Evolutionary conservation across 2,329 filamentous ascomycete genomes (phyloP), one percentile per base, ranked within the genome.

Genomic region (Sphaerulina populicola): DNA sequence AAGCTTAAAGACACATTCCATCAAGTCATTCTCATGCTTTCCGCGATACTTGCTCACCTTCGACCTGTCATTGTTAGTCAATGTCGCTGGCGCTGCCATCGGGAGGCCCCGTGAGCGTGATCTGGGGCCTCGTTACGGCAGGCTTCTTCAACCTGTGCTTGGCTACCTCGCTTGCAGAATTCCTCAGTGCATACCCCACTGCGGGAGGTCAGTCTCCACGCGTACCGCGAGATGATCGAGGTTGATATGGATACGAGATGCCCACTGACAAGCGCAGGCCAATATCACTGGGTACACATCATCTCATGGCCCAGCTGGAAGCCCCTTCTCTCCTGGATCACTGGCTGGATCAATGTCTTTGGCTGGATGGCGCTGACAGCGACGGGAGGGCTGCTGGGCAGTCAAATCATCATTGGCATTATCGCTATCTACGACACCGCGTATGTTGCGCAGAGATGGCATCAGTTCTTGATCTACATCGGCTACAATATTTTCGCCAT

Each of bases 231-330:
- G 12, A 12, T 33, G 42, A 9, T 44, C 9, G 31, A 21, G 23
- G 6, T 9, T 12, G 23, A 40, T 11, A 21, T 29, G 15, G 47
- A 11, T 9, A 29, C 12, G 18, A 4, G 31, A 30, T 11, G 6
- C 6, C 6, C 41, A 33, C 41, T 42, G 39, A 42, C 39, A 42
- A 36, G 27, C 6, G 4, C 33, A 10, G 64, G 63, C 6, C 57
- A 81, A 78, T 87, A 88, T 57, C 82, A 87, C 63, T 87, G 83
- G 84, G 84, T 82, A 2, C 82, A 83, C 49, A 73, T 80, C 45
- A 70, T 87, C 55, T 75, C 77, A 30, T 82, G 80, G 73, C 73
- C 75, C 52, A 69, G 68, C 49, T 83, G 76, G 73, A 77, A 79
- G 14, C 78, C 80, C 0, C 71, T 80, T 41, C 74, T 86, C 9